phyloP scores from a whole-genome alignment of 768 basidiomycete genomes.

The Scleroderma citrinum region DNA sequence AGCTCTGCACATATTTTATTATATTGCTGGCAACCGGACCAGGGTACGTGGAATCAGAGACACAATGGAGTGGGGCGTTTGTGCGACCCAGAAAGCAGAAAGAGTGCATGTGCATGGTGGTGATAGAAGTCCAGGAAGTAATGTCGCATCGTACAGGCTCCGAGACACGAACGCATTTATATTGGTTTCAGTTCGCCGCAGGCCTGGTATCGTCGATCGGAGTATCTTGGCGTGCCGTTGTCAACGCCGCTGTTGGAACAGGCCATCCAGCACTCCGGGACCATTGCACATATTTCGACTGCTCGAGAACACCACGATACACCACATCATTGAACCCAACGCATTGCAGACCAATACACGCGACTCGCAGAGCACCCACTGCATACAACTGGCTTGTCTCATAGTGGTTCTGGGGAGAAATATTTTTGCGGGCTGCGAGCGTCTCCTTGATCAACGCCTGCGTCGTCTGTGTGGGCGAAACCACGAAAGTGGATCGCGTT shows the following conservation, averaged over 20 bases:
- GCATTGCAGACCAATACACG: slow-evolving; percentile 71
- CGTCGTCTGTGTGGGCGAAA: slow-evolving; percentile 42
- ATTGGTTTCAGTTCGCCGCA: neutral
- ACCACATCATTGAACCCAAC: slow-evolving; percentile 66
- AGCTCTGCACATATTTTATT: neutral
- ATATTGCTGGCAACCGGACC: neutral
- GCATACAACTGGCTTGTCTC: slow-evolving; percentile 69
- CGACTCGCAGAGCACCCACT: slow-evolving; percentile 65
- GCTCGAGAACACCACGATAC: slow-evolving; percentile 62
- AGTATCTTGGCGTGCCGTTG: slow-evolving; percentile 9
- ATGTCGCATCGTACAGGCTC: no score
- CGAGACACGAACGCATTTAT: no score
- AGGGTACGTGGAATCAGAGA: neutral
- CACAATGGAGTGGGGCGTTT: neutral
- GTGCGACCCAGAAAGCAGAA: neutral
- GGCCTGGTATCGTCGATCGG: slow-evolving; percentile 8
- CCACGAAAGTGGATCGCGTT: slow-evolving; percentile 3
- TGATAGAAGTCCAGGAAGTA: no score
- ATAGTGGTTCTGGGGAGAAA: slow-evolving; percentile 72
- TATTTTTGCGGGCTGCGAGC: slow-evolving; percentile 62
- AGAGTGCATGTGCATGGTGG: neutral
- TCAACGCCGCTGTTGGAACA: slow-evolving; percentile 4
- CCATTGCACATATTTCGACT: slow-evolving; percentile 36
- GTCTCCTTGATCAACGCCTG: slow-evolving; percentile 70
- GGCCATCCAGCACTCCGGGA: slow-evolving; percentile 16